Evolutionary conservation across 2,329 filamentous ascomycete genomes (phyloP).

Genomic region (Scopulariopsis brevicaulis): DNA sequence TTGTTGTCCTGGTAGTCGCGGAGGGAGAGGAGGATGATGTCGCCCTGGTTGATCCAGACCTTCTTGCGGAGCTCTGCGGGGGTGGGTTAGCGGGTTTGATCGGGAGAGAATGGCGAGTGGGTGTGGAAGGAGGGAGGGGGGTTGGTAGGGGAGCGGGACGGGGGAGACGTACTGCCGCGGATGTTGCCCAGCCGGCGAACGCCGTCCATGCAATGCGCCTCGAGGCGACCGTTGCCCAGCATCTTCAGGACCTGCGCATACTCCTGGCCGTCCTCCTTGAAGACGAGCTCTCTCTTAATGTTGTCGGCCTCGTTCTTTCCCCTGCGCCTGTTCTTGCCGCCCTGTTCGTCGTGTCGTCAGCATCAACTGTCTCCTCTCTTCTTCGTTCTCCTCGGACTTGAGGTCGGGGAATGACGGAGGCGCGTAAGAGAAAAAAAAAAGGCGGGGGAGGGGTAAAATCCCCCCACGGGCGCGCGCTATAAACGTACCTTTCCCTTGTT

Average conservation of each 20-base stretch:
- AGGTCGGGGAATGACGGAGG: not conserved
- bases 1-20: conserved; percentile 93
- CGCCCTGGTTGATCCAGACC: conserved; percentile 98
- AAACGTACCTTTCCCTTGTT: conserved; percentile 92
- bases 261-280: conserved; percentile 91
- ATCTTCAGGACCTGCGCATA: conserved; percentile 53
- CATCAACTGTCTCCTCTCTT: not conserved
- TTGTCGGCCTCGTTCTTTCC: conserved; percentile 99
- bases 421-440: not conserved
- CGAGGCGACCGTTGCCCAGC: conserved; percentile 84
- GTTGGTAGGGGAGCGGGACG: no score
- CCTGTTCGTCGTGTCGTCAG: conserved; percentile 38
- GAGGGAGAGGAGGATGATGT: conserved; percentile 71
- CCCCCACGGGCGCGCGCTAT: not conserved
- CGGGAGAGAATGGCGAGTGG: not conserved
- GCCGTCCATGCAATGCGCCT: conserved; percentile 92
- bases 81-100: not conserved
- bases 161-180: conserved; percentile 8
- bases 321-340: conserved; percentile 95
- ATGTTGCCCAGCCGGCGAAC: conserved; percentile 59
- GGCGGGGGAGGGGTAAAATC: conserved; percentile 3
- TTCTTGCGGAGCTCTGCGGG: conserved; percentile 84
- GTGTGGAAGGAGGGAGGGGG: not conserved
- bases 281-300: conserved; percentile 95
- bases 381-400: not conserved